Evolutionary conservation across 2,329 filamentous ascomycete genomes (phyloP).

Genomic region (Colletotrichum truncatum): DNA sequence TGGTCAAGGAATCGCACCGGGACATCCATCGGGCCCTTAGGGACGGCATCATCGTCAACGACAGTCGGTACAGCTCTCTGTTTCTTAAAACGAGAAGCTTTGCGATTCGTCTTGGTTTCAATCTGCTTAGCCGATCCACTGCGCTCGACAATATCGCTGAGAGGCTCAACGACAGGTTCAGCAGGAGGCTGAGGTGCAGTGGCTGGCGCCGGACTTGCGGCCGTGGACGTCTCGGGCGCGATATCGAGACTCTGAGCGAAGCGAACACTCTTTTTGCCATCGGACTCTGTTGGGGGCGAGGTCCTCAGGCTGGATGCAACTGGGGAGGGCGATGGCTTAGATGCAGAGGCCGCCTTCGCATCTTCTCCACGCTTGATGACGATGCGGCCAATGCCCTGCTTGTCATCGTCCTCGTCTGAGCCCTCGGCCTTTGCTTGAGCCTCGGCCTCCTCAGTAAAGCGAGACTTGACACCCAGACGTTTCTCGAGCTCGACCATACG

Average conservation of each 20-base stretch:
- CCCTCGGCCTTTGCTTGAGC: slow-evolving; percentile 44
- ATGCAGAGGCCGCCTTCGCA: not conserved
- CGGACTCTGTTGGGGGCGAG: slow-evolving; percentile 30
- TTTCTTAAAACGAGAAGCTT: slow-evolving; percentile 63
- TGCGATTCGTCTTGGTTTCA: slow-evolving; percentile 43
- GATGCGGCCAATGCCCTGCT: slow-evolving; percentile 66
- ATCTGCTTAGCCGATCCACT: slow-evolving; percentile 34
- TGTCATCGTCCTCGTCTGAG: slow-evolving; percentile 43
- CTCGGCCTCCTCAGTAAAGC: slow-evolving; percentile 48
- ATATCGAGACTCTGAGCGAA: slow-evolving; percentile 82
- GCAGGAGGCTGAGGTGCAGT: slow-evolving; percentile 28
- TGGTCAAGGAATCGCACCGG: slow-evolving; percentile 50
- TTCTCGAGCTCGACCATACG: slow-evolving; percentile 89
- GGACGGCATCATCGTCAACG: slow-evolving; percentile 39
- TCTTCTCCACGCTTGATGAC: slow-evolving; percentile 49
- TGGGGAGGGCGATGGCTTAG: slow-evolving; percentile 8
- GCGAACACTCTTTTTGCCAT: slow-evolving; percentile 76
- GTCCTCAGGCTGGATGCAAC: slow-evolving; percentile 28
- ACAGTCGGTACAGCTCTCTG: slow-evolving; percentile 20
- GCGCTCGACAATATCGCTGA: slow-evolving; percentile 64
- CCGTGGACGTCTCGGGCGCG: slow-evolving; percentile 50
- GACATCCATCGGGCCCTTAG: slow-evolving; percentile 55
- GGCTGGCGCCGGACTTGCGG: not conserved
- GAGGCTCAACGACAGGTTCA: slow-evolving; percentile 52
- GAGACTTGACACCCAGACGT: slow-evolving; percentile 70